phyloP scores from a whole-genome alignment of 2,329 filamentous ascomycete genomes.

The Aureobasidium pullulans region DNA sequence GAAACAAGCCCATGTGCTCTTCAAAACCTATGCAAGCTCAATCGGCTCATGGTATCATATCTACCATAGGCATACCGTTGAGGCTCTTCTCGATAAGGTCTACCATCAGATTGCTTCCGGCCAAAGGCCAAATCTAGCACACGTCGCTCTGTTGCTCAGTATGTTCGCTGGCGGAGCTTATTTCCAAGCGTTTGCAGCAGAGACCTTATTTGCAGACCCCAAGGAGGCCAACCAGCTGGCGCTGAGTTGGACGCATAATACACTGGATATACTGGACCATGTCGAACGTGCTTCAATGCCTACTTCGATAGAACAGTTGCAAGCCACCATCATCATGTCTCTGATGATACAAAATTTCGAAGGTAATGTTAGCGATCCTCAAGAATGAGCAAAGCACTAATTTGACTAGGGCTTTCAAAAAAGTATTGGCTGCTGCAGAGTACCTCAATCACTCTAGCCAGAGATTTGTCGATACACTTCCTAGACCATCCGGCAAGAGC shows the following conservation, averaged over 20 bases:
- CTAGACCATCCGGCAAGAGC: slow-evolving; percentile 16
- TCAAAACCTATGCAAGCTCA: slow-evolving; percentile 19
- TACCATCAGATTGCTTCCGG: slow-evolving; percentile 15
- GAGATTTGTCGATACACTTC: slow-evolving; percentile 20
- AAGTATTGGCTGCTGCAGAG: slow-evolving; percentile 18
- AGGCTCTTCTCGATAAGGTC: slow-evolving; percentile 15
- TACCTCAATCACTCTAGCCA: slow-evolving; percentile 19
- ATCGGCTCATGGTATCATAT: slow-evolving; percentile 23
- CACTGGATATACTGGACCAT: slow-evolving; percentile 16
- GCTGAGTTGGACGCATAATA: slow-evolving; percentile 14
- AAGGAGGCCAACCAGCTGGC: slow-evolving; percentile 8
- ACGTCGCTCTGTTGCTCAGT: slow-evolving; percentile 15
- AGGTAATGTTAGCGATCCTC: slow-evolving; percentile 18
- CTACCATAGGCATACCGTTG: slow-evolving; percentile 19
- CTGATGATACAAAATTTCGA: slow-evolving; percentile 26
- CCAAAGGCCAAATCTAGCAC: neutral
- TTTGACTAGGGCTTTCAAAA: neutral
- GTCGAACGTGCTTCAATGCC: slow-evolving; percentile 10
- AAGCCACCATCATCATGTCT: slow-evolving; percentile 22
- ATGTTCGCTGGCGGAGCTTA: slow-evolving; percentile 16
- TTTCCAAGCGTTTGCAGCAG: slow-evolving; percentile 12
- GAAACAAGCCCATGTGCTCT: slow-evolving; percentile 16
- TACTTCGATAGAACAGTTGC: slow-evolving; percentile 20
- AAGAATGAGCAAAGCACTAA: neutral
- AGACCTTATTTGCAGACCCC: slow-evolving; percentile 1